These are phyloP conservation scores for Coniosporium tulheliwenetii DNA, from an alignment of 2,329 filamentous ascomycete species.

Conservation along the genomic window DNA sequence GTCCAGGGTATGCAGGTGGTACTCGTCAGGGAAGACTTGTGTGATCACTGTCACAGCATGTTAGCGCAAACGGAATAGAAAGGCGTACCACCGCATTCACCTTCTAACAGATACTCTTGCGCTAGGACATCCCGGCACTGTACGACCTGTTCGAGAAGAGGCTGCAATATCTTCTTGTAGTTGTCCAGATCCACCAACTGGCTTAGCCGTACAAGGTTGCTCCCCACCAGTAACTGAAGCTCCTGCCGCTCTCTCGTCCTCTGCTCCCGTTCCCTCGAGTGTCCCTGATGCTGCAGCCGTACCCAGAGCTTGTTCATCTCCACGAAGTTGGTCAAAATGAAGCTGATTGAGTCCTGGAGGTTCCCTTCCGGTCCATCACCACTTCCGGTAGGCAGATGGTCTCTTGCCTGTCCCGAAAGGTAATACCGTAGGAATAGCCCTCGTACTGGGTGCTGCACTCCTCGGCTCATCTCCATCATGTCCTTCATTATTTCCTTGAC, in stretches of 20 bases:
- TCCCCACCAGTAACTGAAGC: slow-evolving; percentile 86
- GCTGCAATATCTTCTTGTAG: slow-evolving; percentile 84
- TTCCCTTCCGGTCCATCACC: slow-evolving; percentile 91
- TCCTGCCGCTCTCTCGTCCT: slow-evolving; percentile 90
- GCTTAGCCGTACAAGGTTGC: slow-evolving; percentile 87
- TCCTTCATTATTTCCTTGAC: slow-evolving; percentile 99
- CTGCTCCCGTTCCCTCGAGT: slow-evolving; percentile 86
- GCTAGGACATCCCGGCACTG: slow-evolving; percentile 94
- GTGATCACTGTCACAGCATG: slow-evolving; percentile 54
- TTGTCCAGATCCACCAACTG: slow-evolving; percentile 89
- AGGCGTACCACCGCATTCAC: slow-evolving; percentile 15
- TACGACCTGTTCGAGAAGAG: slow-evolving; percentile 88
- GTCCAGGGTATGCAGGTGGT: slow-evolving; percentile 90
- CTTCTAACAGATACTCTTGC: slow-evolving; percentile 90
- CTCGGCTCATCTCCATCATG: slow-evolving; percentile 99
- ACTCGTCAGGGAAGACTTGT: slow-evolving; percentile 97
- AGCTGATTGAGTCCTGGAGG: slow-evolving; percentile 93
- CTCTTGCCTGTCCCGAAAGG: slow-evolving; percentile 83
- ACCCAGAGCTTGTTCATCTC: slow-evolving; percentile 99
- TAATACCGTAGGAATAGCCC: slow-evolving; percentile 94
- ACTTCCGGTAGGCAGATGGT: slow-evolving; percentile 66
- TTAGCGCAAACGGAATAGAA: no score
- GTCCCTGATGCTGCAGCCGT: slow-evolving; percentile 88
- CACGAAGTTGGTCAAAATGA: slow-evolving; percentile 95
- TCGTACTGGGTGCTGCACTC: slow-evolving; percentile 90